These are phyloP conservation scores for Sanghuangporus sanghuang DNA, from an alignment of 1,284 basidiomycete species.

Conservation along the genomic window DNA sequence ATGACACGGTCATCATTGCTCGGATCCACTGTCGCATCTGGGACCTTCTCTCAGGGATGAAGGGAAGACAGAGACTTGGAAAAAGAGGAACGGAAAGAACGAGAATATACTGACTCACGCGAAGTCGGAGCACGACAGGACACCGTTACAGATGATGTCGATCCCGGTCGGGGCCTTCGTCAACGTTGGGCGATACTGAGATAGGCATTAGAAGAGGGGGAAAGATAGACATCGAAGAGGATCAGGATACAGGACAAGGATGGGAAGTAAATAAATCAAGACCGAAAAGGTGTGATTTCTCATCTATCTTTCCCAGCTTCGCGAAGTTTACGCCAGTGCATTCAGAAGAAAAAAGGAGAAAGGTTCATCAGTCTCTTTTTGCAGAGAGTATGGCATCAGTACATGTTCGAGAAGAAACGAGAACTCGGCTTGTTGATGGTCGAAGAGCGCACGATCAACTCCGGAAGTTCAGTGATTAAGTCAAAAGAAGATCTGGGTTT, in stretches of 20 bases:
- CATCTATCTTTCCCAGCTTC: not conserved
- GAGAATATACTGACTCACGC: slow-evolving; percentile 21
- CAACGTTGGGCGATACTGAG: slow-evolving; percentile 28
- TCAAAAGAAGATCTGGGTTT: slow-evolving; percentile 75
- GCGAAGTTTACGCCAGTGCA: not conserved
- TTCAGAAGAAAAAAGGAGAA: slow-evolving; percentile 50
- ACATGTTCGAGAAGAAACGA: slow-evolving; percentile 70
- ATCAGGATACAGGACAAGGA: slow-evolving; percentile 48
- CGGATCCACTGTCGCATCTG: slow-evolving; percentile 26
- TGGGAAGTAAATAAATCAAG: slow-evolving; percentile 58
- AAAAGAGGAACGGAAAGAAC: slow-evolving; percentile 23
- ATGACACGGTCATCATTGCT: slow-evolving; percentile 14
- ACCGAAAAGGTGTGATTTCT: slow-evolving; percentile 33
- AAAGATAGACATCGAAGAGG: slow-evolving; percentile 36
- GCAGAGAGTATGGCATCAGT: slow-evolving; percentile 87
- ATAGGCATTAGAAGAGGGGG: slow-evolving; percentile 36
- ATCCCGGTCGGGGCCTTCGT: slow-evolving; percentile 14
- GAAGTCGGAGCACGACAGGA: slow-evolving; percentile 21
- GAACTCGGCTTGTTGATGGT: slow-evolving; percentile 89
- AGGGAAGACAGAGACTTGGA: not conserved
- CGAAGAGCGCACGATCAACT: slow-evolving; percentile 84
- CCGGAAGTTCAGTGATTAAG: slow-evolving; percentile 83
- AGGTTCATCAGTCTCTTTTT: slow-evolving; percentile 55
- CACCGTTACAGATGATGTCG: slow-evolving; percentile 1
- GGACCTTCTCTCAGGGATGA: slow-evolving; percentile 20